Evolutionary conservation across 2,329 filamentous ascomycete species (phyloP), one percentile per base, ranked within the genome.

Genomic region (Aspergillus novoparasiticus): DNA sequence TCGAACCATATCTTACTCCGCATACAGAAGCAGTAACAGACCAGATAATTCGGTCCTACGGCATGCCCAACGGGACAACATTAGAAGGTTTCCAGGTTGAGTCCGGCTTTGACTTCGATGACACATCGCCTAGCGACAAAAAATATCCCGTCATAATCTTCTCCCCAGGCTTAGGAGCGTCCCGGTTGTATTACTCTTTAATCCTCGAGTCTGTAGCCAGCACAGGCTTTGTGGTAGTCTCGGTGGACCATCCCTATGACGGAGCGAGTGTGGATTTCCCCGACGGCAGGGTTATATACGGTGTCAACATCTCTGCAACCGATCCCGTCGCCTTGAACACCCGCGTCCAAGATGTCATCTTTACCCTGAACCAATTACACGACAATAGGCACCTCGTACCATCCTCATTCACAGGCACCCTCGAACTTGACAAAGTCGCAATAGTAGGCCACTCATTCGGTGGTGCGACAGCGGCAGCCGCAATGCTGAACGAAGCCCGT

Each of bases 371-470:
- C 12, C 45, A 62, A 26, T 4, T 64, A 16, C 21, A 46, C 53
- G 11, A 53, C 16, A 58, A 28, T 10, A 16, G n/a, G 4, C 32
- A 8, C 14, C 36, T 62, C 36, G 26, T 62, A 28, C 48, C 50
- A 2, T 6, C 32, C 23, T 55, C 61, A 36, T 63, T 61, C 26
- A 50, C 45, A 10, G 58, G 39, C 2, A 39, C 28, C 21, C 56
- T 58, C 3, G 28, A 64, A n/a, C 19, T 57, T 36, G 45, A 36
- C 19, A 57, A 57, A 39, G 61, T 64, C n/a, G 65, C 63, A 19
- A 64, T 76, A 6, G 23, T 77, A 3, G 78, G 78, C 4, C 77
- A 80, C 53, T 79, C 77, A 2, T 59, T 79, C 5, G 77, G 77
- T 16, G 78, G 77, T 11, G 74, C 75, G 0, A 71, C 76, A 2